These are phyloP conservation scores for Gnomoniopsis sp. DNA, from an alignment of 2,329 filamentous ascomycete species.

Conservation along the genomic window DNA sequence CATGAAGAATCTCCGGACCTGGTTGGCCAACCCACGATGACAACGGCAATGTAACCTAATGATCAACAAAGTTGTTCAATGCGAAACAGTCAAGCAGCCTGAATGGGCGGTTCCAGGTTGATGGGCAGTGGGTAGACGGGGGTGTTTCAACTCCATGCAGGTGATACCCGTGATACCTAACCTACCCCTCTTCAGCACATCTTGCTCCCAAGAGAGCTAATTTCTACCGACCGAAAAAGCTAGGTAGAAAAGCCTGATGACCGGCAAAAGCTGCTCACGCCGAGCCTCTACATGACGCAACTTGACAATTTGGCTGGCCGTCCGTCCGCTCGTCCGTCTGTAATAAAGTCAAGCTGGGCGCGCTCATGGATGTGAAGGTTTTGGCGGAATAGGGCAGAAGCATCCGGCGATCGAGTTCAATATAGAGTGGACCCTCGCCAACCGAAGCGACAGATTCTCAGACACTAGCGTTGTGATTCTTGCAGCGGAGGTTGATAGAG, in stretches of 20 bases:
- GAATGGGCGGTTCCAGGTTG: conserved; percentile 8
- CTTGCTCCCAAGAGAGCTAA: neutral
- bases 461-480: conserved; percentile 8
- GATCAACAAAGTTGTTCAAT: conserved; percentile 14
- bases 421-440: neutral
- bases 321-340: too few species aligned
- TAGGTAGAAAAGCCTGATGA: neutral
- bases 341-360: too few species aligned
- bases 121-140: neutral
- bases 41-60: neutral
- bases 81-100: conserved; percentile 13
- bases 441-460: conserved; percentile 1
- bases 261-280: too few species aligned
- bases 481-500: neutral
- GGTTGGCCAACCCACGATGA: neutral
- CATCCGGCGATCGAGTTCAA: neutral
- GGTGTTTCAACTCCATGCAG: conserved; percentile 15
- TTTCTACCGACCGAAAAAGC: neutral
- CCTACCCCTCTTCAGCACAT: neutral
- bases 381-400: neutral
- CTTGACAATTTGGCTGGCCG: too few species aligned
- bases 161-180: neutral
- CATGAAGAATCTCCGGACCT: too few species aligned
- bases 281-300: too few species aligned
- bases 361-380: too few species aligned